Evolutionary conservation across 2,329 filamentous ascomycete genomes (phyloP), one percentile per base, ranked within the genome.

Genomic region (Anthostomella pinea): DNA sequence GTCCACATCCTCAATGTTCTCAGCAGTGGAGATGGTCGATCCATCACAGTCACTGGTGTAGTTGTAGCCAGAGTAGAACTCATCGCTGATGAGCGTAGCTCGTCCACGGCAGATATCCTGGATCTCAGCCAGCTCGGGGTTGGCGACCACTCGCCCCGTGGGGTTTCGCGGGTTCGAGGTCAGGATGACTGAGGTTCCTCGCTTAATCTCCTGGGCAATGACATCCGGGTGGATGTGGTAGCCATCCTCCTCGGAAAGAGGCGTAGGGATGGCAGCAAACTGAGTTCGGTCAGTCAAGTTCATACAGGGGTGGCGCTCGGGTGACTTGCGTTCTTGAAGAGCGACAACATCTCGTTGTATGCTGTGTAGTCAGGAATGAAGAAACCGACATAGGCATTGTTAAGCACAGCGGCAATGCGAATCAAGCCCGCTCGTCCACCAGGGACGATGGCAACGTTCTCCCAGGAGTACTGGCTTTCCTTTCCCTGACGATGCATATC

Each of bases 51-150:
- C 75, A 52, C 80, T 87, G 22, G 87, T 94, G 70, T 97, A 97
- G 68, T 95, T 95, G 73, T 96, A 97, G 15, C 90, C 88, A 8
- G 83, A 82, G 69, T 97, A 97, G 73, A 97, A 97, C 66, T 97
- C 91, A 58, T 97, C 91, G 68, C 90, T 87, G 62, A 97, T 90
- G 38, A 97, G 72, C 1, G 91, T 97, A 3, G 89, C 89, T 36
- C 89, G 81, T 50, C 89, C 87, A 58, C 89, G 82, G 71, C 89
- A 95, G 53, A 95, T 84, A 58, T 95, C 87, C 64, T 97, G 90
- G 54, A 96, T 95, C 65, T 91, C 79, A 13, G 85, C 83, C 45
- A 97, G 72, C 64, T 95, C 86, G 0, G 87, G 85, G 60, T 90
- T 89, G 54, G 77, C 76, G 16, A 96, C 81, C 46, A 96, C 87